These are phyloP conservation scores for Porodaedalea pini DNA, from an alignment of 1,284 basidiomycete genomes.

Conservation along the genomic window DNA sequence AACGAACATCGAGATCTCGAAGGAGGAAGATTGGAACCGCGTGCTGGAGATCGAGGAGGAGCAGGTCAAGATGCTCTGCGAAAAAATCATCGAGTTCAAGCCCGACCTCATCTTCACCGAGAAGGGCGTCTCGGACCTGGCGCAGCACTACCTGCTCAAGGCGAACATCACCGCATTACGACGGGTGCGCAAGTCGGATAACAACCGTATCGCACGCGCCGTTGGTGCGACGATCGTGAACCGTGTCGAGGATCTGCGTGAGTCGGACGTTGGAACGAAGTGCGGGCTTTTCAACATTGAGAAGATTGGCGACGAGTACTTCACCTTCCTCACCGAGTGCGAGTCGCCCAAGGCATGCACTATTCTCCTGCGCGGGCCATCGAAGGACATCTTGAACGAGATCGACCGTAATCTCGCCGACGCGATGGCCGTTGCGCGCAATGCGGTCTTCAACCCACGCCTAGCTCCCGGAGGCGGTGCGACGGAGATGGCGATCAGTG, in stretches of 20 bases:
- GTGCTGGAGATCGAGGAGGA: constrained; percentile 97
- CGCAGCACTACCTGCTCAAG: constrained; percentile 90
- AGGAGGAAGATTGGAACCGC: constrained; percentile 91
- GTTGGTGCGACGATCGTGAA: constrained; percentile 97
- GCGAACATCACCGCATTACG: constrained; percentile 90
- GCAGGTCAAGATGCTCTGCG: constrained; percentile 89
- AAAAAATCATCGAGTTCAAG: constrained; percentile 89
- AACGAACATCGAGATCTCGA: constrained; percentile 97
- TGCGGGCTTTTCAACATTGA: constrained; percentile 96
- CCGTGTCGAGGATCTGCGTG: constrained; percentile 91
- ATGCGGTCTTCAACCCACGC: constrained; percentile 92
- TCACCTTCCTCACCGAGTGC: constrained; percentile 94
- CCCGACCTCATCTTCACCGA: constrained; percentile 96
- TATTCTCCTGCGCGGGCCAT: constrained; percentile 95
- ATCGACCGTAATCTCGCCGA: constrained; percentile 97
- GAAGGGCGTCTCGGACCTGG: constrained; percentile 95
- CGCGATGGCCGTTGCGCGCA: constrained; percentile 95
- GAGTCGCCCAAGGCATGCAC: constrained; percentile 95
- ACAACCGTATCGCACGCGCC: constrained; percentile 96
- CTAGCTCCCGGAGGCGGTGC: constrained; percentile 95
- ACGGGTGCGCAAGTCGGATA: constrained; percentile 96
- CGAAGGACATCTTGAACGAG: constrained; percentile 97
- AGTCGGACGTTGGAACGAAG: constrained; percentile 86
- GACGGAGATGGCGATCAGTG: constrained; percentile 96
- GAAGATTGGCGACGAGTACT: constrained; percentile 99